phyloP scores from a whole-genome alignment of 1,284 basidiomycete genomes.

The Spongiforma sp. region DNA sequence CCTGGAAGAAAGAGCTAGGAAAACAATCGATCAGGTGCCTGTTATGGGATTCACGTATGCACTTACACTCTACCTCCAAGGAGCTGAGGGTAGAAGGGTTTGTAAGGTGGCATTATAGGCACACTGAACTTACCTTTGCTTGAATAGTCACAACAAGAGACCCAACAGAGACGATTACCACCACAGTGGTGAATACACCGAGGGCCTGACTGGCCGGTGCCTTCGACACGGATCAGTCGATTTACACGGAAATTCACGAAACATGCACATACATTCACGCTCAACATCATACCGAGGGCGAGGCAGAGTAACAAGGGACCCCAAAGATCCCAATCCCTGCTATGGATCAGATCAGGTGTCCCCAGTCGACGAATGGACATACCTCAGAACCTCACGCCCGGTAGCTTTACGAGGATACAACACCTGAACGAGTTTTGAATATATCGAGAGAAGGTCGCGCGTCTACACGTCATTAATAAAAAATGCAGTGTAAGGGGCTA shows the following conservation, averaged over 20 bases:
- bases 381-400: slow-evolving; percentile 83
- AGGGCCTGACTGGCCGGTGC: slow-evolving; percentile 85
- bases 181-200: slow-evolving; percentile 89
- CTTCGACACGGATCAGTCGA: slow-evolving; percentile 44
- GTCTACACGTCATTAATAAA: slow-evolving; percentile 53
- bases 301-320: slow-evolving; percentile 90
- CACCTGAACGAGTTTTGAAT: slow-evolving; percentile 91
- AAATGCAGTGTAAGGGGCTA: slow-evolving; percentile 3
- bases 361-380: slow-evolving; percentile 19
- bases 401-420: slow-evolving; percentile 82
- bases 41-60: not conserved
- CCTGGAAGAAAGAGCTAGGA: slow-evolving; percentile 93
- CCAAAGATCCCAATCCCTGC: slow-evolving; percentile 96
- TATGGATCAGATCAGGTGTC: slow-evolving; percentile 13
- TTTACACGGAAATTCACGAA: not conserved
- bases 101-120: not conserved
- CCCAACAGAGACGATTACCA: slow-evolving; percentile 90
- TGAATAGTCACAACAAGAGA: slow-evolving; percentile 91
- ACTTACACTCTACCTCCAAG: slow-evolving; percentile 93
- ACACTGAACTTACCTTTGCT: slow-evolving; percentile 66
- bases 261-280: slow-evolving; percentile 72
- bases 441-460: slow-evolving; percentile 88
- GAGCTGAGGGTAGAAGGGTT: slow-evolving; percentile 51
- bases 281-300: slow-evolving; percentile 85
- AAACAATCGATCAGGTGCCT: slow-evolving; percentile 4